These are phyloP conservation scores for Mortierella sp. DNA, from an alignment of 371 early-diverging fungal genomes.

Conservation along the genomic window DNA sequence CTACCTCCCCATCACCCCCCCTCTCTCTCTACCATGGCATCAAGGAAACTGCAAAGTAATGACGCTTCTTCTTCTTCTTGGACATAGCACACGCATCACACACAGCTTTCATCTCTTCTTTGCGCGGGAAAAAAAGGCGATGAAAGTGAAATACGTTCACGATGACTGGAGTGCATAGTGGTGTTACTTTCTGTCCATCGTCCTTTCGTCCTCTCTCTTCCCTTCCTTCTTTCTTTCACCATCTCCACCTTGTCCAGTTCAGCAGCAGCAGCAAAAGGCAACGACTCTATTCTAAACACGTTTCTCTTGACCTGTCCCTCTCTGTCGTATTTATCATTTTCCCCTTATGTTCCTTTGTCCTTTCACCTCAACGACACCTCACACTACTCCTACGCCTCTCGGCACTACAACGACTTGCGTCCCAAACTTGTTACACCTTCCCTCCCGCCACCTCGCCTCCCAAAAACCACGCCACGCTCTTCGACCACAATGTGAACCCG, in stretches of 20 bases:
- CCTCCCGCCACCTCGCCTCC: not conserved
- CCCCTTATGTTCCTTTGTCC: not conserved
- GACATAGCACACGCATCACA: too few relatives aligned
- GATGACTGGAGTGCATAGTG: not conserved
- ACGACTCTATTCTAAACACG: constrained; percentile 9
- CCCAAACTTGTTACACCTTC: not conserved
- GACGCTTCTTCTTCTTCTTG: too few relatives aligned
- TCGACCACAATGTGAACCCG: not conserved
- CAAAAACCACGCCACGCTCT: not conserved
- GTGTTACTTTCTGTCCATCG: not conserved
- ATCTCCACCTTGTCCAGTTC: not conserved
- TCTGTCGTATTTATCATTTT: not conserved
- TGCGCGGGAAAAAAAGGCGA: constrained; percentile 9
- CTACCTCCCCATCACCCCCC: not conserved
- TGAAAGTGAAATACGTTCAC: not conserved
- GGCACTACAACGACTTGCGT: too few relatives aligned
- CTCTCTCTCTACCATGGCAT: constrained; percentile 35
- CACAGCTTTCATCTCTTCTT: too few relatives aligned
- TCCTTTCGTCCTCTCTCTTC: not conserved
- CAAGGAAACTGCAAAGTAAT: constrained; percentile 49
- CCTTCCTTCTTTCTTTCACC: not conserved
- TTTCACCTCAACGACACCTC: not conserved
- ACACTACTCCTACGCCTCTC: too few relatives aligned
- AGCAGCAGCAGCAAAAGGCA: not conserved
- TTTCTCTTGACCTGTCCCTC: constrained; percentile 1